Evolutionary conservation across 2,329 filamentous ascomycete species (phyloP).

Genomic region (Rhynchosporium graminicola): DNA sequence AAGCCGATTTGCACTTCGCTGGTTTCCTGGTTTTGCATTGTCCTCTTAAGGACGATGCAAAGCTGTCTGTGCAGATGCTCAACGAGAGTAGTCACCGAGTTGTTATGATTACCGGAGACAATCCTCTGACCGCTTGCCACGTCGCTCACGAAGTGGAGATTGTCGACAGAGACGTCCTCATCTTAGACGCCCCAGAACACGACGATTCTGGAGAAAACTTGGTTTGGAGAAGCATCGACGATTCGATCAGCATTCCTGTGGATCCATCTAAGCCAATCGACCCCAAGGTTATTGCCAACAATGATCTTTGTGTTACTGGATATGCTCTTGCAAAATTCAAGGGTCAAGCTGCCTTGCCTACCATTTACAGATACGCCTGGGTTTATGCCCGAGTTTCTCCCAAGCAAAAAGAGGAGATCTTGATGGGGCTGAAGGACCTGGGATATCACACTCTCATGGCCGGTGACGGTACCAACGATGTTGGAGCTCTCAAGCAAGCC

Average conservation of each 20-base stretch:
- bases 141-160: conserved; percentile 96
- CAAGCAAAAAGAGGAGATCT: conserved; percentile 97
- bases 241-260: conserved; percentile 81
- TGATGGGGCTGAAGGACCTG: conserved; percentile 93
- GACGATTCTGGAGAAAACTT: conserved; percentile 78
- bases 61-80: conserved; percentile 91
- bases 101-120: conserved; percentile 99
- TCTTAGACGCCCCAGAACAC: conserved; percentile 91
- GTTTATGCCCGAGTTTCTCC: conserved; percentile 98
- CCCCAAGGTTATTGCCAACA: conserved; percentile 74
- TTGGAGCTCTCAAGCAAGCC: conserved; percentile 95
- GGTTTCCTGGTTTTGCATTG: conserved; percentile 95
- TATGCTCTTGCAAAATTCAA: conserved; percentile 91
- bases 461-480: conserved; percentile 97
- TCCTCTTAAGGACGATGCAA: conserved; percentile 93
- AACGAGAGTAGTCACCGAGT: conserved; percentile 98
- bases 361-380: conserved; percentile 87
- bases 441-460: conserved; percentile 99
- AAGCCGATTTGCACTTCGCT: conserved; percentile 81
- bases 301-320: conserved; percentile 94
- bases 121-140: conserved; percentile 93
- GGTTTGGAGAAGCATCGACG: conserved; percentile 94
- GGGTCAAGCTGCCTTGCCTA: conserved; percentile 72
- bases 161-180: conserved; percentile 91
- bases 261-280: conserved; percentile 82